Evolutionary conservation across 192 early-diverging fungal species (phyloP), one percentile per base, ranked within the genome.

Genomic region (Backusella morwellensis): DNA sequence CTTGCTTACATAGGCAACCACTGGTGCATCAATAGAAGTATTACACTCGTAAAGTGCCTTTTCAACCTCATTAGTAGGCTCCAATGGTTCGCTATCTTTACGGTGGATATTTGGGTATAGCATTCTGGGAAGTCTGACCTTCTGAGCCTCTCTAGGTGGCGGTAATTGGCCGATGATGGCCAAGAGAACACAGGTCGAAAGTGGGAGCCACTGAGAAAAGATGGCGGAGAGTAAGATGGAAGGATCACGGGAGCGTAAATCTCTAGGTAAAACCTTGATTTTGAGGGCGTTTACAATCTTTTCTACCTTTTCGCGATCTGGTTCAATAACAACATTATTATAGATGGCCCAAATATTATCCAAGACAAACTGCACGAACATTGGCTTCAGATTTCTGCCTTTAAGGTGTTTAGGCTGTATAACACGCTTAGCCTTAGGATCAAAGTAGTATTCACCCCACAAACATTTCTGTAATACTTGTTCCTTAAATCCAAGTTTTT

Each of bases 401-500:
- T 95, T 92, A 21, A 96, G 80, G 35, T 93, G 95, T 82, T 96
- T 98, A 52, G 92, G 91, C 5, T 90, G 89, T 67, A 99, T 83
- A 3, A 99, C 91, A 9, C 94, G 91, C 81, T 97, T 97, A 66
- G 94, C 92, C 84, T 99, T 99, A 38, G 95, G 93, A 77, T 99
- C 98, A 75, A 98, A 88, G 85, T 95, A 99, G 82, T 91, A 98
- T 74, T 99, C 94, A 15, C 98, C 98, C 98, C 98, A 99, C 72
- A 99, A 87, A 38, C 93, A 90, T 75, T 93, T 93, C 72, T 91
- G 89, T 47, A 99, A 85, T 2, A 88, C 73, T 2, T 67, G 63
- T 73, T 97, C 96, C 75, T 95, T 95, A 38, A 96, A 88, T 14
- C 90, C 90, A 50, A 99, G 88, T 79, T 97, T 97, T 19, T 91